phyloP scores from a whole-genome alignment of 805 yeast species.

The Priceomyces fermenticarens region DNA sequence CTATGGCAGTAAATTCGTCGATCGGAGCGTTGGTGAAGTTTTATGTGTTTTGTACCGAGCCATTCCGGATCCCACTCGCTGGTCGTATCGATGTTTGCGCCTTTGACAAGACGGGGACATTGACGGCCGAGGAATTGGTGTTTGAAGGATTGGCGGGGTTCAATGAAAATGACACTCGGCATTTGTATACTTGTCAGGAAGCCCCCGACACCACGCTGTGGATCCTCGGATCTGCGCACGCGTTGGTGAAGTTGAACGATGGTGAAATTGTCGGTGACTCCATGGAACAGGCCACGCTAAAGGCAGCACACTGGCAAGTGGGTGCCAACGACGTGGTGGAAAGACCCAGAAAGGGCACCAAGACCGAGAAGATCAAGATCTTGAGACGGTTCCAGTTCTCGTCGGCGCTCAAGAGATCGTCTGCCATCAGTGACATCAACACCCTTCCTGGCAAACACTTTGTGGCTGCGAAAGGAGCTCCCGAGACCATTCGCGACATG shows the following conservation, averaged over 20 bases:
- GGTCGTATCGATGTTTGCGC: slow-evolving; percentile 98
- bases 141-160: slow-evolving; percentile 96
- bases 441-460: slow-evolving; percentile 47
- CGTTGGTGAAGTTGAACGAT: slow-evolving; percentile 88
- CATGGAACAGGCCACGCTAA: slow-evolving; percentile 95
- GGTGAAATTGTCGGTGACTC: slow-evolving; percentile 99
- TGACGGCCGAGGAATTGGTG: slow-evolving; percentile 93
- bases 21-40: slow-evolving; percentile 82
- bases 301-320: slow-evolving; percentile 82
- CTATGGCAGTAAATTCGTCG: slow-evolving; percentile 95
- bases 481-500: slow-evolving; percentile 88
- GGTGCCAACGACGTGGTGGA: slow-evolving; percentile 71
- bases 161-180: slow-evolving; percentile 47
- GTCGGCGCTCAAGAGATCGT: slow-evolving; percentile 90
- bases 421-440: slow-evolving; percentile 68
- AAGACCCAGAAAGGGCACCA: slow-evolving; percentile 27
- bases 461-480: slow-evolving; percentile 96
- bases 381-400: slow-evolving; percentile 96
- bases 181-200: slow-evolving; percentile 52
- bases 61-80: slow-evolving; percentile 95
- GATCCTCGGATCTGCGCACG: slow-evolving; percentile 93
- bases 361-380: slow-evolving; percentile 57
- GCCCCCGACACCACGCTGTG: slow-evolving; percentile 68
- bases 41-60: slow-evolving; percentile 95
- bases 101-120: slow-evolving; percentile 97